Evolutionary conservation across 768 basidiomycete genomes (phyloP).

Genomic region (Leccinum rimulosum): DNA sequence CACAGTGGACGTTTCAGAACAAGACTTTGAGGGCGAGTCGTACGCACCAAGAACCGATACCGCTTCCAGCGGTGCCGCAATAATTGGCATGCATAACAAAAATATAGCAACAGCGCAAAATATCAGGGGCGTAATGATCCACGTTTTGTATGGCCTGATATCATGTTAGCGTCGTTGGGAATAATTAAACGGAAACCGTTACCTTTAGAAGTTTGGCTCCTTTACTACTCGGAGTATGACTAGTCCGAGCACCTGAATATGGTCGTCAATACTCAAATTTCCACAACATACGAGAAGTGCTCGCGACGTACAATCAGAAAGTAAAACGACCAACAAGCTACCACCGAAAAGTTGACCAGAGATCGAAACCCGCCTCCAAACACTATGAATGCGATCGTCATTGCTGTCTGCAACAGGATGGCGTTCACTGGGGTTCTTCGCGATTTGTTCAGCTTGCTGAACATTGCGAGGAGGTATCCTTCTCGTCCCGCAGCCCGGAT

Average conservation of each 20-base stretch:
- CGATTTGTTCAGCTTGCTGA: conserved; percentile 70
- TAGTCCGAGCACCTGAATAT: conserved; percentile 73
- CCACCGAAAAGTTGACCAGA: conserved; percentile 86
- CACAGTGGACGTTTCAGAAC: too few species aligned
- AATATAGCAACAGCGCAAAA: conserved; percentile 70
- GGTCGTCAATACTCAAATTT: conserved; percentile 2
- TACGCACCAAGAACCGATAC: conserved; percentile 77
- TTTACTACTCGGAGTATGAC: conserved; percentile 84
- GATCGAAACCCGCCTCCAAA: conserved; percentile 88
- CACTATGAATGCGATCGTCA: conserved; percentile 78
- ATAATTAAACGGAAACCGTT: conserved; percentile 1
- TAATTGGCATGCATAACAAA: conserved; percentile 89
- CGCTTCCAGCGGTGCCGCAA: conserved; percentile 89
- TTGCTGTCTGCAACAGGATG: conserved; percentile 68
- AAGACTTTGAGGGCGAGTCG: too few species aligned
- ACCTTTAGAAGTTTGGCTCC: conserved; percentile 87
- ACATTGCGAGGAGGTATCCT: conserved; percentile 80
- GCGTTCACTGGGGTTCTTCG: conserved; percentile 89
- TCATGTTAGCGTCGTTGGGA: conserved; percentile 1
- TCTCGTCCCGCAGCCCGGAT: conserved; percentile 90
- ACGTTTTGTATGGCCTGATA: conserved; percentile 86
- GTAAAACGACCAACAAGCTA: conserved; percentile 85
- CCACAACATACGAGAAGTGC: background rate
- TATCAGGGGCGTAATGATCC: conserved; percentile 83
- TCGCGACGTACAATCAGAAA: conserved; percentile 66